A percentile compares a stretch with the other conserved stretches of the same genome.
These are phyloP conservation scores for Gyrodon lividus DNA, from an alignment of 768 basidiomycete genomes.

Conservation along the genomic window DNA sequence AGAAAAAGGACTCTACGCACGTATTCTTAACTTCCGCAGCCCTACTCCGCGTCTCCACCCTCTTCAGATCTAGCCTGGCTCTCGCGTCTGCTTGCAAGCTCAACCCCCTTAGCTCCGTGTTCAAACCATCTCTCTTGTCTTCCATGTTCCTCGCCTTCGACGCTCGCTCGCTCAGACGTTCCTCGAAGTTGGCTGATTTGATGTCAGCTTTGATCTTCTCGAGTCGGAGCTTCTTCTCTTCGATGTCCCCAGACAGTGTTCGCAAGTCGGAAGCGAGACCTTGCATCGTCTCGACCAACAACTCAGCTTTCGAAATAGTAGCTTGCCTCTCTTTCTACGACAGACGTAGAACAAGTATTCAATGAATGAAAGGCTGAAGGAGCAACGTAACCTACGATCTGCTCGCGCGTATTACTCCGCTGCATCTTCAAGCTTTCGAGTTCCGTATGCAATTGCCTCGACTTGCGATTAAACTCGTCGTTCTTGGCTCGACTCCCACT, in stretches of 20 bases:
- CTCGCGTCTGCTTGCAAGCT: slow-evolving; percentile 79
- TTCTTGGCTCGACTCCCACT: slow-evolving; percentile 56
- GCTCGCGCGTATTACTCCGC: slow-evolving; percentile 48
- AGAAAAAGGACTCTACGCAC: slow-evolving; percentile 41
- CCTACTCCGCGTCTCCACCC: slow-evolving; percentile 64
- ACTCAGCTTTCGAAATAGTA: slow-evolving; percentile 52
- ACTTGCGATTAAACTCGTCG: slow-evolving; percentile 64
- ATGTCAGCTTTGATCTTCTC: slow-evolving; percentile 61
- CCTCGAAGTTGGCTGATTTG: slow-evolving; percentile 60
- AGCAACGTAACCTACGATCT: slow-evolving; percentile 46
- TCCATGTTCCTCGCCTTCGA: slow-evolving; percentile 61
- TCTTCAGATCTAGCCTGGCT: slow-evolving; percentile 75
- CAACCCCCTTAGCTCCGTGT: slow-evolving; percentile 65
- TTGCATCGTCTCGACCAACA: slow-evolving; percentile 55
- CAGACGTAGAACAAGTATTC: background rate
- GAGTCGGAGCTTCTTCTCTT: slow-evolving; percentile 63
- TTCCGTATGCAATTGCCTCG: slow-evolving; percentile 54
- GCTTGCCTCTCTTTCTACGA: slow-evolving; percentile 49
- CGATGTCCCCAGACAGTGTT: slow-evolving; percentile 58
- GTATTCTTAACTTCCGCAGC: slow-evolving; percentile 62
- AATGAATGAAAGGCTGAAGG: background rate
- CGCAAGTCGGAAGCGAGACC: slow-evolving; percentile 52
- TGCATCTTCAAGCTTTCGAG: slow-evolving; percentile 54
- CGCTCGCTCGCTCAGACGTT: slow-evolving; percentile 53
- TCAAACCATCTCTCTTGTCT: slow-evolving; percentile 65